Conservation (phyloP, 148 eudicot species). For the Euryodendron excelsum region DNA sequence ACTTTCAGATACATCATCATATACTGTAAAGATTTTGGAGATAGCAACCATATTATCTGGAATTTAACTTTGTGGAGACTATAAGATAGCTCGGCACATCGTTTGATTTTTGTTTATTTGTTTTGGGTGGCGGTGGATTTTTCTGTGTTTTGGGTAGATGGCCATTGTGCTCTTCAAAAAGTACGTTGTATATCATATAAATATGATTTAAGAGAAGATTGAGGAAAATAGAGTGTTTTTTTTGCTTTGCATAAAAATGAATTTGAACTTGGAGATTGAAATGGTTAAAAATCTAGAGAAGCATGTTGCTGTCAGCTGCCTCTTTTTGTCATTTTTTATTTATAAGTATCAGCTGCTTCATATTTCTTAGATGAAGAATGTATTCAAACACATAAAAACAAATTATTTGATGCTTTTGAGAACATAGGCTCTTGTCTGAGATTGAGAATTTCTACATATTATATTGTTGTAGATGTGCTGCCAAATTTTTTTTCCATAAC, state of each 20-base stretch:
- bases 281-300: neutral
- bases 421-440: no score
- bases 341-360: no score
- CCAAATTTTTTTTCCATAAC: no score
- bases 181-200: neutral
- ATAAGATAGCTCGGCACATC: neutral
- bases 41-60: neutral
- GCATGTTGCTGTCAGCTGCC: no score
- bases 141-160: neutral
- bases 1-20: neutral
- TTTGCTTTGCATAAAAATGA: neutral
- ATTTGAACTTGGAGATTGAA: neutral
- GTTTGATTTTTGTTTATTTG: neutral
- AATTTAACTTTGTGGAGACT: neutral
- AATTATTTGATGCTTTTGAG: no score
- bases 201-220: neutral
- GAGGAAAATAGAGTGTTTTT: neutral
- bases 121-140: neutral
- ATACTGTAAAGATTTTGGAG: neutral
- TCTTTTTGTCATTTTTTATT: no score
- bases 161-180: neutral
- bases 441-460: no score
- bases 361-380: no score
- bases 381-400: no score
- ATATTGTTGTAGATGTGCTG: no score